phyloP scores from a whole-genome alignment of 2,329 filamentous ascomycete species.

The Trichoderma koningii region DNA sequence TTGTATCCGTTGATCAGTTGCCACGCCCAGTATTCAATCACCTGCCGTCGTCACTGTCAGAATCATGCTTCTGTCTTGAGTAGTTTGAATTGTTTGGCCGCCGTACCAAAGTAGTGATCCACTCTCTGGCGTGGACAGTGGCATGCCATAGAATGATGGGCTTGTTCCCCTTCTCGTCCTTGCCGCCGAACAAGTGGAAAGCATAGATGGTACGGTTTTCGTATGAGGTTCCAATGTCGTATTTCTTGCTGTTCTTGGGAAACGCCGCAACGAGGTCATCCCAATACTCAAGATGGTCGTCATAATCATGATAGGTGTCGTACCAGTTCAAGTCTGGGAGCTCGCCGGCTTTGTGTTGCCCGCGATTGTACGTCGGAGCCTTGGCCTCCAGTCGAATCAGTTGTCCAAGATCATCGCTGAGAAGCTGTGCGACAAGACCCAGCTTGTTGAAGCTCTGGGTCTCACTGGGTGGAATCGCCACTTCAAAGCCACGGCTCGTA shows the following conservation, averaged over 20 bases:
- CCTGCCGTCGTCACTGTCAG: conserved; percentile 31
- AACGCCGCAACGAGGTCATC: conserved; percentile 47
- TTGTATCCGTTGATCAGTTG: conserved; percentile 51
- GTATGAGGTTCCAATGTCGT: conserved; percentile 51
- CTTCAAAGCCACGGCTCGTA: conserved; percentile 6
- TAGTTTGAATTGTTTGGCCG: not conserved
- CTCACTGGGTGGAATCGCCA: conserved; percentile 10
- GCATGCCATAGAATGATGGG: conserved; percentile 59
- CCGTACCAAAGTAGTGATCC: conserved; percentile 48
- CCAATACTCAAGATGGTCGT: conserved; percentile 53
- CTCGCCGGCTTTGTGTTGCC: conserved; percentile 2
- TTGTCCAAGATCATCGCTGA: conserved; percentile 7
- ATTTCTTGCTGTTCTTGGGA: conserved; percentile 49
- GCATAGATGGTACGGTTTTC: conserved; percentile 61
- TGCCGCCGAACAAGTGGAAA: conserved; percentile 56
- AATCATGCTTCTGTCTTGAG: not conserved
- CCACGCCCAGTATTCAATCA: conserved; percentile 58
- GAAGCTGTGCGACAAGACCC: not conserved
- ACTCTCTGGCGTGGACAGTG: conserved; percentile 62
- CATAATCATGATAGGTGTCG: conserved; percentile 54
- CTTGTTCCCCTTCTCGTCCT: conserved; percentile 46
- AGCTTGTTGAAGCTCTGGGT: conserved; percentile 10
- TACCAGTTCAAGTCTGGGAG: conserved; percentile 47
- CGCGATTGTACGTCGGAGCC: not conserved
- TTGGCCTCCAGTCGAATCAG: conserved; percentile 9